Evolutionary conservation across 768 basidiomycete genomes (phyloP).

Genomic region (Chalciporus chontae): DNA sequence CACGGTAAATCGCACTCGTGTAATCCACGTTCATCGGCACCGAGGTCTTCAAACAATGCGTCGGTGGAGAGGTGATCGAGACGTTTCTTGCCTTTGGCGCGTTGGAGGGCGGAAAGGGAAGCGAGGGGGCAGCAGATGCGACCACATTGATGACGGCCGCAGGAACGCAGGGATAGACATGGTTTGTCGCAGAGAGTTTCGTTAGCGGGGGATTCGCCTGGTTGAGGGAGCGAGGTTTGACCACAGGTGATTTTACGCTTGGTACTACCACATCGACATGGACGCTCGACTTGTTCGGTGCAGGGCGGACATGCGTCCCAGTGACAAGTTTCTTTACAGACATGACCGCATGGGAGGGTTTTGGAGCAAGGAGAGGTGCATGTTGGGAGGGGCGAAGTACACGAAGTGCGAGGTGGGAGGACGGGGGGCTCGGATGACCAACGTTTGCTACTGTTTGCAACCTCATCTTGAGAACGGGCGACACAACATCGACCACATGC

Average conservation of each 20-base stretch:
- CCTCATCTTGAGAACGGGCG: constrained; percentile 37
- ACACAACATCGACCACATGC: constrained; percentile 67
- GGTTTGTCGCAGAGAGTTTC: constrained; percentile 79
- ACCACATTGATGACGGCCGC: constrained; percentile 84
- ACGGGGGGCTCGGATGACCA: constrained; percentile 6
- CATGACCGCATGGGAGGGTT: constrained; percentile 68
- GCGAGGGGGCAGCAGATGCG: constrained; percentile 89
- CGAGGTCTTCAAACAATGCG: constrained; percentile 16
- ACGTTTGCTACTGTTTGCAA: background rate
- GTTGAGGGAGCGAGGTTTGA: constrained; percentile 3
- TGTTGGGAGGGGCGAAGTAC: constrained; percentile 77
- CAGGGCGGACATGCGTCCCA: constrained; percentile 80
- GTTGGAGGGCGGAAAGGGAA: constrained; percentile 48
- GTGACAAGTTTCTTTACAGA: constrained; percentile 71
- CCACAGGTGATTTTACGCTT: constrained; percentile 50
- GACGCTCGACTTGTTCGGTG: constrained; percentile 58
- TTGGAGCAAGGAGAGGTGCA: constrained; percentile 70
- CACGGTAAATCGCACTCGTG: constrained; percentile 87
- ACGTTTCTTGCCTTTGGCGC: constrained; percentile 58
- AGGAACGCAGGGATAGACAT: constrained; percentile 74
- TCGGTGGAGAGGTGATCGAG: constrained; percentile 27
- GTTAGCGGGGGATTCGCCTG: constrained; percentile 32
- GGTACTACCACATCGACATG: constrained; percentile 84
- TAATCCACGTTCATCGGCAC: constrained; percentile 46
- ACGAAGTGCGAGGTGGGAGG: constrained; percentile 47